Evolutionary conservation across 208 protist species (phyloP).

Genomic region (Leptomonas pyrrhocoris): DNA sequence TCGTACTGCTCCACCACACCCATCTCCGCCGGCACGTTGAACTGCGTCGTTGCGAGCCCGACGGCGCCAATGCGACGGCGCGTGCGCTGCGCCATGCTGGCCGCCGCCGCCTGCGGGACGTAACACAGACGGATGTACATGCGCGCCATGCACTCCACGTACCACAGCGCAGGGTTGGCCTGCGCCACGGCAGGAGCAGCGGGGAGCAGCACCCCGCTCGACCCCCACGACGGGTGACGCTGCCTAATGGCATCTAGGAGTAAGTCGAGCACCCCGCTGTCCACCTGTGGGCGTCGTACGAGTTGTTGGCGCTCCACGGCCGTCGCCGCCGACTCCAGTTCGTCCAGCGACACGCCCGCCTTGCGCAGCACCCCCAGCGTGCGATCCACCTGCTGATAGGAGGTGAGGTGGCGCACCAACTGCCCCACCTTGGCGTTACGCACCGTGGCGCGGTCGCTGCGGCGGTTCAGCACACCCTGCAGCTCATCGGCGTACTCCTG

Average conservation of each 20-base stretch:
- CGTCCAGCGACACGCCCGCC: slow-evolving; percentile 46
- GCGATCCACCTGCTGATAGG: slow-evolving; percentile 56
- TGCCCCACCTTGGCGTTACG: slow-evolving; percentile 26
- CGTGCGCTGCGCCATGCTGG: slow-evolving; percentile 77
- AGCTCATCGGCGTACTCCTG: slow-evolving; percentile 56
- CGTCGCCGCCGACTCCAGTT: slow-evolving; percentile 40
- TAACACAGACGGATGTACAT: slow-evolving; percentile 86
- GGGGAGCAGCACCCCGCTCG: slow-evolving; percentile 67
- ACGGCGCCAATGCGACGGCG: slow-evolving; percentile 80
- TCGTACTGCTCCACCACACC: slow-evolving; percentile 90
- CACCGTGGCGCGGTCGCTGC: slow-evolving; percentile 35
- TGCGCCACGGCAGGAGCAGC: neutral
- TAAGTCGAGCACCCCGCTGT: slow-evolving; percentile 36
- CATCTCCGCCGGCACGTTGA: slow-evolving; percentile 81
- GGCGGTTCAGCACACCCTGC: slow-evolving; percentile 40
- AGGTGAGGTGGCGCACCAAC: slow-evolving; percentile 58
- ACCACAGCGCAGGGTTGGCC: slow-evolving; percentile 7
- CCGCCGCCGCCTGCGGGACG: slow-evolving; percentile 78
- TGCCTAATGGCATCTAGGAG: slow-evolving; percentile 50
- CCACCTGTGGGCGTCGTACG: slow-evolving; percentile 39
- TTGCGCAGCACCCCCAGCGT: slow-evolving; percentile 52
- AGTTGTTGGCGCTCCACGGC: slow-evolving; percentile 15
- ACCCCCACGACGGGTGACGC: slow-evolving; percentile 79
- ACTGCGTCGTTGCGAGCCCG: slow-evolving; percentile 59
- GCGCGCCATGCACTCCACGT: slow-evolving; percentile 61